Evolutionary conservation across 1,139 yeast genomes (phyloP).

Genomic region (Candida freyschussii): DNA sequence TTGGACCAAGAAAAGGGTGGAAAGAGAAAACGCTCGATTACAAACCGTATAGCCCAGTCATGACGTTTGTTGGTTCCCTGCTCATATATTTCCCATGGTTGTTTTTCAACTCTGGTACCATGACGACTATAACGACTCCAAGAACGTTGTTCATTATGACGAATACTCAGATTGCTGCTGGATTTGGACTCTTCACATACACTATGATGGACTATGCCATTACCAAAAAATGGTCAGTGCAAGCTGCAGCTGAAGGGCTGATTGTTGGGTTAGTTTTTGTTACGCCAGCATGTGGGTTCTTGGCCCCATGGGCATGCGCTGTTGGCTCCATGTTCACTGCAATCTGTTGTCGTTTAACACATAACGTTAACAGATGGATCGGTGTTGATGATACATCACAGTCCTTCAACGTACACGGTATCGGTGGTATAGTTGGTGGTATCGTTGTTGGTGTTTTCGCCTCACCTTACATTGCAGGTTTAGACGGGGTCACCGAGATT

Average conservation of each 20-base stretch:
- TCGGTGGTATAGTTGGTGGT: slow-evolving; percentile 45
- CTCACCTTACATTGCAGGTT: slow-evolving; percentile 40
- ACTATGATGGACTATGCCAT: slow-evolving; percentile 32
- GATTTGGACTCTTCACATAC: slow-evolving; percentile 37
- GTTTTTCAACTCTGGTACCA: slow-evolving; percentile 48
- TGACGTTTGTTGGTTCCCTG: slow-evolving; percentile 43
- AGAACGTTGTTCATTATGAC: slow-evolving; percentile 46
- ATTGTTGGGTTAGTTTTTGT: slow-evolving; percentile 46
- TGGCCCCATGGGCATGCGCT: slow-evolving; percentile 46
- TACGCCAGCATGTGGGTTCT: slow-evolving; percentile 48
- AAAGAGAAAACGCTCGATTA: slow-evolving; percentile 26
- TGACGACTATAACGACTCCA: slow-evolving; percentile 36
- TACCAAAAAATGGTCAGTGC: slow-evolving; percentile 39
- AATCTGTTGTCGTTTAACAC: slow-evolving; percentile 35
- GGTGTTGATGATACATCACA: slow-evolving; percentile 45
- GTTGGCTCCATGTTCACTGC: slow-evolving; percentile 41
- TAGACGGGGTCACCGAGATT: slow-evolving; percentile 43
- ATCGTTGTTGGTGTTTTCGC: slow-evolving; percentile 43
- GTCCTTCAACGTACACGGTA: slow-evolving; percentile 44
- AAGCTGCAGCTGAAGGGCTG: slow-evolving; percentile 46
- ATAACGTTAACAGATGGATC: slow-evolving; percentile 36
- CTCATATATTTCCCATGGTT: slow-evolving; percentile 50
- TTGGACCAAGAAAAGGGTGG: slow-evolving; percentile 39
- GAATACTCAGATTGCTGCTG: slow-evolving; percentile 46
- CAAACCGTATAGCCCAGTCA: slow-evolving; percentile 37